phyloP scores from a whole-genome alignment of 768 basidiomycete genomes.

The Artomyces pyxidatus region DNA sequence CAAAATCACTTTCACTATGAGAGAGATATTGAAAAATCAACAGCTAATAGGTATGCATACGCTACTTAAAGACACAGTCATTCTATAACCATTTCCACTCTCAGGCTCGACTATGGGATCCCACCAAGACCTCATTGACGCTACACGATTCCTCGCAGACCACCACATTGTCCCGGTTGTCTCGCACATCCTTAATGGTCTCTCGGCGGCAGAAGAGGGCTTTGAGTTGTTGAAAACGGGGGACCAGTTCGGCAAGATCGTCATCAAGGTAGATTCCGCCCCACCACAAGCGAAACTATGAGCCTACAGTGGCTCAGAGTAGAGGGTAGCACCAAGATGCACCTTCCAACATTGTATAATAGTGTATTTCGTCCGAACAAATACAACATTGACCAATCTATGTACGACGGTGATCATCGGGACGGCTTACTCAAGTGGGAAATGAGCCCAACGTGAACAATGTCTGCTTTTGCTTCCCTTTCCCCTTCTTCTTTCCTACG shows the following conservation, averaged over 20 bases:
- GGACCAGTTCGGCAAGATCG: slow-evolving; percentile 73
- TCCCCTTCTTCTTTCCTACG: slow-evolving; percentile 62
- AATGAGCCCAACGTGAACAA: slow-evolving; percentile 60
- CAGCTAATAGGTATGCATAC: slow-evolving; percentile 54
- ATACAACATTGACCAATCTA: background rate
- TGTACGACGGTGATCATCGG: background rate
- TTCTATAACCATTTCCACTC: background rate
- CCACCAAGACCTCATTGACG: slow-evolving; percentile 59
- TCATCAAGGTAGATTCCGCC: slow-evolving; percentile 36
- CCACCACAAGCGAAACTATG: slow-evolving; percentile 1
- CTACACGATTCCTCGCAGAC: slow-evolving; percentile 58
- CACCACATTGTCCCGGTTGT: slow-evolving; percentile 66
- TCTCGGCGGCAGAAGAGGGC: slow-evolving; percentile 57
- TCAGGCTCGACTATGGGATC: slow-evolving; percentile 84
- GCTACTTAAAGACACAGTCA: background rate
- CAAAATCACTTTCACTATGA: slow-evolving; percentile 63
- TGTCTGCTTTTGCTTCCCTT: slow-evolving; percentile 80
- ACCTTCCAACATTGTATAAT: background rate
- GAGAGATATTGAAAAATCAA: slow-evolving; percentile 66
- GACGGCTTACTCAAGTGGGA: slow-evolving; percentile 22
- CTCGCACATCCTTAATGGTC: slow-evolving; percentile 59
- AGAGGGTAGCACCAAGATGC: background rate
- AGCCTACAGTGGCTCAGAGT: too few relatives aligned
- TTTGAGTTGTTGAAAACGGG: slow-evolving; percentile 60
- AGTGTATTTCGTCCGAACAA: background rate